Conservation (phyloP, 495 filamentous ascomycete species). For the Aspergillus sparsus region DNA sequence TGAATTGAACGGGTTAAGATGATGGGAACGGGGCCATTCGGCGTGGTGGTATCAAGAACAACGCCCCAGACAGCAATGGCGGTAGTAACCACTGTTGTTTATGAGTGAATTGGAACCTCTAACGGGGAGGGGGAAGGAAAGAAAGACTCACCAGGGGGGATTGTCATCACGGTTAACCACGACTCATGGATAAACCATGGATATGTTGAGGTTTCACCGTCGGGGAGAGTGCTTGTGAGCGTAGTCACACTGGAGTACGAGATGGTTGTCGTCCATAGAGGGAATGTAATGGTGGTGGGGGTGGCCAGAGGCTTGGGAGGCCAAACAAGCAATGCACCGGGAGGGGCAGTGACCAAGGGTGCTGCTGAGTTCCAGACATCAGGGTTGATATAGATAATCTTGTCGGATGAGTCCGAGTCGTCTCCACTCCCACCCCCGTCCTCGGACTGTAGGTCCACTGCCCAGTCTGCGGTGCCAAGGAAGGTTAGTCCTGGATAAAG, state of each 20-base stretch:
- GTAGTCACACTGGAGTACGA: neutral
- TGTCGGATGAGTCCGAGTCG: neutral
- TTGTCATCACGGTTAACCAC: too few species aligned
- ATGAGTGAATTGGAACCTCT: too few species aligned
- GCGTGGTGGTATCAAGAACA: neutral
- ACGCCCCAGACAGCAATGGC: conserved; percentile 3
- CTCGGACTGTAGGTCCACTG: conserved; percentile 26
- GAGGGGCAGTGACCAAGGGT: neutral
- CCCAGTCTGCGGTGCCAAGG: conserved; percentile 42
- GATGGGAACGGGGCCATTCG: neutral
- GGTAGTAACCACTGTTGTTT: neutral
- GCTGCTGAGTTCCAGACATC: neutral
- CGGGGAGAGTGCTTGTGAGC: neutral
- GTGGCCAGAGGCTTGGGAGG: neutral
- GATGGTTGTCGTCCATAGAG: neutral
- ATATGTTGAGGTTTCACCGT: neutral
- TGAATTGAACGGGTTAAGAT: neutral
- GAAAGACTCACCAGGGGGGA: too few species aligned
- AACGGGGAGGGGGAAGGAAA: too few species aligned
- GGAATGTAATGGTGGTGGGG: neutral
- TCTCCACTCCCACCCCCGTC: neutral
- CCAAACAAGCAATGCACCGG: neutral
- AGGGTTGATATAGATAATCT: neutral
- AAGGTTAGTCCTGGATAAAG: conserved; percentile 29
- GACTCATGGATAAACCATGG: too few species aligned